Base-by-base conservation (phyloP, 768 basidiomycete species). In the Kwoniella newhampshirensis region DNA sequence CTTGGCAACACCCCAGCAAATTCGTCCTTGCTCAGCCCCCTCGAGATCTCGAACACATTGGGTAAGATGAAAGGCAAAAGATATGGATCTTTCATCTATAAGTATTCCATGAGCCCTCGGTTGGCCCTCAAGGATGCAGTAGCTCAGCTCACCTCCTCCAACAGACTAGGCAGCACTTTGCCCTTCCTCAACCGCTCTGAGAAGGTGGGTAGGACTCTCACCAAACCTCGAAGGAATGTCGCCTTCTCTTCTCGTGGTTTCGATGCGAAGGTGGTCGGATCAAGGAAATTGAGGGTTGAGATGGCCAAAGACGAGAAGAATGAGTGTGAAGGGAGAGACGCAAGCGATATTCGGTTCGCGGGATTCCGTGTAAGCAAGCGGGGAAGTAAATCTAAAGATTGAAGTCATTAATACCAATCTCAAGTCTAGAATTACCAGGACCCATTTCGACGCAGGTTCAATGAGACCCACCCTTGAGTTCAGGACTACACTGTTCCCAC, bases 241-340 rank as follows among this genome's bases (percentile, higher is more conserved):
- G 96, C 87, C 74, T 98, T 98, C 72, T 97, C 96, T 78, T 98
- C 94, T 54, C 87, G 80, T 1, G 91, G 86, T 77, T 97, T 96
- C 0, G 90, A 85, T 0, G 92, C 89, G 73, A 98, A 99, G 56
- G 87, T 94, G 3, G 93, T 89, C 13, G 94, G 86, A 69, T 98
- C 94, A 51, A 99, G 80, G 78, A 98, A 99, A 70, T 91, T 92
- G 28, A 99, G 82, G 0, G 94, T 98, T 1, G 90, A 93, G 21
- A 98, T 92, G 6, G 94, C 90, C 11, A 98, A 80, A 3, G 91
- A 94, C 1, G 90, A 93, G 79, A 99, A 98, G 81, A 93, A 97
- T 0, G 91, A 74, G 69, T 91, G 86, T 0, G 87, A 83, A 3
- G 91, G 87, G 23, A 98, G 82, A 2, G 87, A 84, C 2, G 84